Evolutionary conservation across 768 basidiomycete species (phyloP).

Genomic region (Ephemerocybe angulata): DNA sequence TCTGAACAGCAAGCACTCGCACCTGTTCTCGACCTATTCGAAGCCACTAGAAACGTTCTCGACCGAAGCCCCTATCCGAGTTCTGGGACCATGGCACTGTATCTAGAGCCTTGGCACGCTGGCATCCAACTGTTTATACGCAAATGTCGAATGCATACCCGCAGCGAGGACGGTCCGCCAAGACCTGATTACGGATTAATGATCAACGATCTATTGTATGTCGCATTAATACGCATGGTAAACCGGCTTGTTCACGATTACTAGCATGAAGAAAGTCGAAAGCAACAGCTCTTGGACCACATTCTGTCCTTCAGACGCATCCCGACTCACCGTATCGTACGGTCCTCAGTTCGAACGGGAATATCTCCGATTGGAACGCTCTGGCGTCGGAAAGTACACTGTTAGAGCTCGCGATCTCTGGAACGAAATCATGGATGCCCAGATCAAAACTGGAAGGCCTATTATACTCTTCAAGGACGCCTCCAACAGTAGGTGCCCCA

Average conservation of each 20-base stretch:
- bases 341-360: neutral
- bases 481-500: slow-evolving; percentile 5
- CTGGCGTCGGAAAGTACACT: neutral
- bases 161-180: neutral
- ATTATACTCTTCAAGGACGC: slow-evolving; percentile 4
- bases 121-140: neutral
- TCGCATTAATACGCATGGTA: neutral
- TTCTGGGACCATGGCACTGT: neutral
- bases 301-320: neutral
- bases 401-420: neutral
- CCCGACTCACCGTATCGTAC: neutral
- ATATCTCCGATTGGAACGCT: neutral
- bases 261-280: slow-evolving; percentile 3
- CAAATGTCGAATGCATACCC: neutral
- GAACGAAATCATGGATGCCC: neutral
- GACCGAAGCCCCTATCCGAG: neutral
- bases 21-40: neutral
- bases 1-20: neutral
- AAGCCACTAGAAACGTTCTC: neutral
- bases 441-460: slow-evolving; percentile 3
- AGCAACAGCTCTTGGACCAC: neutral
- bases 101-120: neutral
- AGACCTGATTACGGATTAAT: neutral
- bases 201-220: slow-evolving; percentile 1
- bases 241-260: too few relatives aligned